phyloP scores from a whole-genome alignment of 2,329 filamentous ascomycete species.

The Penicillium sp. region DNA sequence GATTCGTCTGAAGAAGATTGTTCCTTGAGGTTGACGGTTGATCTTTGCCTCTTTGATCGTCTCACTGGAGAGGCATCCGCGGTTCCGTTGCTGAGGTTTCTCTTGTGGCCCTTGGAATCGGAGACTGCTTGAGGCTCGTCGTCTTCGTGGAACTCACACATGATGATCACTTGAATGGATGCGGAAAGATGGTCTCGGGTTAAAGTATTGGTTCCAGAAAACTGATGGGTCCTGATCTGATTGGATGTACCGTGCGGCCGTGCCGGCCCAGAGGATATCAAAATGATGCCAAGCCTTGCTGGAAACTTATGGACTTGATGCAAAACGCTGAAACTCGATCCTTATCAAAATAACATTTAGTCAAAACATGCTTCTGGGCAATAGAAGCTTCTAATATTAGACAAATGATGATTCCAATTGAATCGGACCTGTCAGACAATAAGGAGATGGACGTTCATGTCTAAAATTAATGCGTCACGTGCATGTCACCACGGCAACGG shows the following conservation, averaged over 20 bases:
- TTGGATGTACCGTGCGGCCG: too few species aligned
- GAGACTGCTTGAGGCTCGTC: not conserved
- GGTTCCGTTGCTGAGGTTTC: conserved; percentile 26
- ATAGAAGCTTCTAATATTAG: not conserved
- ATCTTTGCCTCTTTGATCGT: conserved; percentile 33
- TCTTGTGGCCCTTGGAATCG: conserved; percentile 22
- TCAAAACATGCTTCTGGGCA: not conserved
- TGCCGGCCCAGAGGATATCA: not conserved
- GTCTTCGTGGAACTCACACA: conserved; percentile 11
- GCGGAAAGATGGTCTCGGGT: not conserved
- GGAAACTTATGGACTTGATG: not conserved
- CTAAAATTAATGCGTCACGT: not conserved
- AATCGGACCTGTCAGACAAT: not conserved
- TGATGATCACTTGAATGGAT: not conserved
- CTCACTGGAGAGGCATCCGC: conserved; percentile 26
- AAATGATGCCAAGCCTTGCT: not conserved
- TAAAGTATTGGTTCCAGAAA: conserved; percentile 3
- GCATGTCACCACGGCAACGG: conserved; percentile 32
- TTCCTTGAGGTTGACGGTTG: conserved; percentile 20
- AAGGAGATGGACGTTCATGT: not conserved
- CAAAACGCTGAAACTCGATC: not conserved
- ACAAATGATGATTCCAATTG: not conserved
- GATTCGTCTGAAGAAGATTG: conserved; percentile 15
- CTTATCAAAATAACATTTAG: not conserved
- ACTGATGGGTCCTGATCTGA: conserved; percentile 1